Evolutionary conservation across 1,284 basidiomycete species (phyloP).

Genomic region (Sporisorium sorghi): DNA sequence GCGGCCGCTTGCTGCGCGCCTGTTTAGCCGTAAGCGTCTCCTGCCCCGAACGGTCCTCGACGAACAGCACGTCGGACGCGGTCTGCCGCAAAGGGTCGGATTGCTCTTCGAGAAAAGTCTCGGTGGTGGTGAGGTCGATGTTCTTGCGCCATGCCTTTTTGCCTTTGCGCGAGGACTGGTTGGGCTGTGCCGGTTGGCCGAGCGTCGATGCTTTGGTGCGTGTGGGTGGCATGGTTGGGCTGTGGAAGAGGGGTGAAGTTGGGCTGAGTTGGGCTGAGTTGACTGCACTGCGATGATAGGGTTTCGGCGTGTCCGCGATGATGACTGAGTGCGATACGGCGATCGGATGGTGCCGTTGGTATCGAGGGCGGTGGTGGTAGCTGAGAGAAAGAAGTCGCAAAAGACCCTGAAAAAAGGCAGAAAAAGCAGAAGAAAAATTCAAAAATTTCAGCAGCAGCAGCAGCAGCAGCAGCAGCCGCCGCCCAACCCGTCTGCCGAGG

Average conservation of each 20-base stretch:
- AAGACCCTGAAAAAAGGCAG: slow-evolving; percentile 9
- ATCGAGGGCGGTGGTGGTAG: not conserved
- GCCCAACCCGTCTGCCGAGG: slow-evolving; percentile 11
- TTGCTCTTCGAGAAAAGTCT: slow-evolving; percentile 57
- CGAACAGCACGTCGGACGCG: slow-evolving; percentile 36
- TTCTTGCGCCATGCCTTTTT: slow-evolving; percentile 94
- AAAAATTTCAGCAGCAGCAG: slow-evolving; percentile 6
- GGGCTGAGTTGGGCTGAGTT: not conserved
- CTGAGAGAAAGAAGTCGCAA: not conserved
- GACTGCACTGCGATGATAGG: not conserved
- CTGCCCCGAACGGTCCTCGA: slow-evolving; percentile 71
- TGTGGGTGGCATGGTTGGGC: slow-evolving; percentile 28
- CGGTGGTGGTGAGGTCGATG: slow-evolving; percentile 57
- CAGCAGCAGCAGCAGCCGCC: not conserved
- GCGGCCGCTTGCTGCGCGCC: slow-evolving; percentile 71
- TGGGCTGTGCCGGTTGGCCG: slow-evolving; percentile 66
- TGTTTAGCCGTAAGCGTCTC: slow-evolving; percentile 47
- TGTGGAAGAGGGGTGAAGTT: not conserved
- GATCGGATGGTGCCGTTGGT: not conserved
- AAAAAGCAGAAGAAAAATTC: not conserved
- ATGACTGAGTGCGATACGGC: not conserved
- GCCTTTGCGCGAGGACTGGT: slow-evolving; percentile 83
- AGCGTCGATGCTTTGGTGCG: slow-evolving; percentile 26
- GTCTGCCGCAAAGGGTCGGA: slow-evolving; percentile 48
- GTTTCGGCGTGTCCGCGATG: not conserved